phyloP scores from a whole-genome alignment of 371 early-diverging fungal species.

The Umbelopsis sp. region DNA sequence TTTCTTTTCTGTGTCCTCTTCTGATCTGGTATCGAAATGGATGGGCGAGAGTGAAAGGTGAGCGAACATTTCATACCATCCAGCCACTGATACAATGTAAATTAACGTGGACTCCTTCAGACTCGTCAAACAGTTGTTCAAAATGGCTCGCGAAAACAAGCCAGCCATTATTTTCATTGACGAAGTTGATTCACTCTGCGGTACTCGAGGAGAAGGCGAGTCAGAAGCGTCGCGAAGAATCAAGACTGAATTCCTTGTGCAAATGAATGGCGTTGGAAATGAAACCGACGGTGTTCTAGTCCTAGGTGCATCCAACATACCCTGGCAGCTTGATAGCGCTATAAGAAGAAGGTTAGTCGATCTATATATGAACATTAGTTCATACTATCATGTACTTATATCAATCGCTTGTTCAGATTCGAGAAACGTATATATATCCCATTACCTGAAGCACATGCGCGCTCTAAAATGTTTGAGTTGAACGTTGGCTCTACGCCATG shows the following conservation, averaged over 20 bases:
- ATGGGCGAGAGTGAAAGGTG: slow-evolving; percentile 96
- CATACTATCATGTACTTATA: no score
- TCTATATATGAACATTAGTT: no score
- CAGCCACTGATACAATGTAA: no score
- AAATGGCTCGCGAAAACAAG: slow-evolving; percentile 90
- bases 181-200: slow-evolving; percentile 97
- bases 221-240: slow-evolving; percentile 94
- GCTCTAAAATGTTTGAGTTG: slow-evolving; percentile 90
- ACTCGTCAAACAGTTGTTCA: slow-evolving; percentile 92
- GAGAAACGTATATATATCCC: slow-evolving; percentile 98
- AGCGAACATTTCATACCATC: slow-evolving; percentile 5
- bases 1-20: slow-evolving; percentile 94
- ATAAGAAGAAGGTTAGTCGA: slow-evolving; percentile 79
- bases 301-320: slow-evolving; percentile 96
- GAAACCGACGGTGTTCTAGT: slow-evolving; percentile 94
- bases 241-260: slow-evolving; percentile 93
- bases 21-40: slow-evolving; percentile 97
- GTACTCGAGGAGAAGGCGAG: slow-evolving; percentile 94
- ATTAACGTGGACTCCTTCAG: background rate
- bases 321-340: slow-evolving; percentile 95
- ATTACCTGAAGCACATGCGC: slow-evolving; percentile 86
- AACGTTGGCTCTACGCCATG: slow-evolving; percentile 92
- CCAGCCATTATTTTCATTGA: slow-evolving; percentile 98
- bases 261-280: slow-evolving; percentile 98
- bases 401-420: slow-evolving; percentile 62